Evolutionary conservation across 2,329 filamentous ascomycete species (phyloP).

Genomic region (Ceratocystis ficicola): DNA sequence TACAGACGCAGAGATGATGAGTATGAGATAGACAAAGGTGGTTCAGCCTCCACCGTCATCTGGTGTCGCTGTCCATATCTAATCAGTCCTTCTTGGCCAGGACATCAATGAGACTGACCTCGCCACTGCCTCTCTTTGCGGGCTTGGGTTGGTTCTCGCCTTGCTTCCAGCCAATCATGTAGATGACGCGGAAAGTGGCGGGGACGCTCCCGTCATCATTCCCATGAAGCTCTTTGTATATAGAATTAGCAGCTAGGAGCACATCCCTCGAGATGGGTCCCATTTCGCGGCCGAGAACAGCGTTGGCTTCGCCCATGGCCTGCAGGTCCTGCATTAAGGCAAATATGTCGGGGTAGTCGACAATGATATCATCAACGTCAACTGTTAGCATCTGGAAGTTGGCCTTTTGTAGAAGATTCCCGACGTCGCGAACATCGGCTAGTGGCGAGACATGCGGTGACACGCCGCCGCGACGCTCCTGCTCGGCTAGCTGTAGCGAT

Average conservation of each 20-base stretch:
- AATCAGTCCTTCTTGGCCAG: slow-evolving; percentile 28
- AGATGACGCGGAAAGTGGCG: slow-evolving; percentile 88
- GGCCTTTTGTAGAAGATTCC: slow-evolving; percentile 70
- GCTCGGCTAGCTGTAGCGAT: slow-evolving; percentile 81
- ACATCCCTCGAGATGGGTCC: slow-evolving; percentile 70
- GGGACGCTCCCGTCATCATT: slow-evolving; percentile 66
- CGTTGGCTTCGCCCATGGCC: slow-evolving; percentile 91
- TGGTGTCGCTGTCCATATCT: neutral
- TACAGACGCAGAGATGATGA: neutral
- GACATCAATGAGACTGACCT: slow-evolving; percentile 81
- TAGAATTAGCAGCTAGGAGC: slow-evolving; percentile 72
- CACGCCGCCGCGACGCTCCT: slow-evolving; percentile 82
- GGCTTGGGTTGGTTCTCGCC: slow-evolving; percentile 67
- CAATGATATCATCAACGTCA: slow-evolving; percentile 91
- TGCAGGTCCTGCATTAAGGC: slow-evolving; percentile 88
- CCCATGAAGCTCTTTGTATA: slow-evolving; percentile 78
- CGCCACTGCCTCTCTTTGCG: slow-evolving; percentile 67
- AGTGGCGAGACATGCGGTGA: slow-evolving; percentile 82
- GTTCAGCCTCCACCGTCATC: too few relatives aligned
- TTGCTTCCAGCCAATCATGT: slow-evolving; percentile 98
- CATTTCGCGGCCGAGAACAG: slow-evolving; percentile 71
- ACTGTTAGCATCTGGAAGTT: slow-evolving; percentile 95
- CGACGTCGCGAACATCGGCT: slow-evolving; percentile 83
- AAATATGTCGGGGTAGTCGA: slow-evolving; percentile 85
- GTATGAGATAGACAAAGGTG: neutral